Evolutionary conservation across 805 yeast species (phyloP).

Genomic region (Dipodascus geniculatus): DNA sequence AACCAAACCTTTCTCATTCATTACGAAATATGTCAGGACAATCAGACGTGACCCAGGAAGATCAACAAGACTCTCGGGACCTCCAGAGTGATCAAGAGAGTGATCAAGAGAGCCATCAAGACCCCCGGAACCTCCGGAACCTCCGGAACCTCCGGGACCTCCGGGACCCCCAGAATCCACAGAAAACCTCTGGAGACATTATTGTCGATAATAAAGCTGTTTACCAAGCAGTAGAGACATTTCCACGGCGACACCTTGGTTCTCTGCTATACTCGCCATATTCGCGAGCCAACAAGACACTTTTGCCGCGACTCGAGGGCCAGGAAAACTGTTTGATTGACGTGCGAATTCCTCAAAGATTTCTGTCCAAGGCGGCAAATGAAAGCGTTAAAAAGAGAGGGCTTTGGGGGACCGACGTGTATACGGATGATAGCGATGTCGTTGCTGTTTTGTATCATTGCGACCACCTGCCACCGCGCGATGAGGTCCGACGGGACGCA

Average conservation of each 20-base stretch:
- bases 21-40: slow-evolving; percentile 6
- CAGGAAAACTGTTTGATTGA: slow-evolving; percentile 34
- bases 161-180: slow-evolving; percentile 14
- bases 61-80: slow-evolving; percentile 20
- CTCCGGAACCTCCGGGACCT: no score
- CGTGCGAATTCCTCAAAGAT: slow-evolving; percentile 41
- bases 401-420: slow-evolving; percentile 88
- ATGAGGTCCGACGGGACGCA: no score
- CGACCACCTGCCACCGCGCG: slow-evolving; percentile 45
- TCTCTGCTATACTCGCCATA: slow-evolving; percentile 37
- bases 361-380: slow-evolving; percentile 28
- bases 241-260: slow-evolving; percentile 40
- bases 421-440: slow-evolving; percentile 88
- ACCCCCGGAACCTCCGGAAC: no score
- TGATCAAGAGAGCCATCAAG: slow-evolving; percentile 20
- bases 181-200: slow-evolving; percentile 14
- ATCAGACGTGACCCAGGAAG: slow-evolving; percentile 6
- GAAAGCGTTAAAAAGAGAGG: slow-evolving; percentile 35
- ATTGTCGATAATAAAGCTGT: slow-evolving; percentile 32
- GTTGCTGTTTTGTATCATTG: slow-evolving; percentile 63
- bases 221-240: slow-evolving; percentile 28
- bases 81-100: slow-evolving; percentile 16
- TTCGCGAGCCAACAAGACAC: not conserved
- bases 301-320: slow-evolving; percentile 22
- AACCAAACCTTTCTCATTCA: slow-evolving; percentile 5